Evolutionary conservation across 2,329 filamentous ascomycete genomes (phyloP).

Genomic region (Cadophora luteo-olivacea): DNA sequence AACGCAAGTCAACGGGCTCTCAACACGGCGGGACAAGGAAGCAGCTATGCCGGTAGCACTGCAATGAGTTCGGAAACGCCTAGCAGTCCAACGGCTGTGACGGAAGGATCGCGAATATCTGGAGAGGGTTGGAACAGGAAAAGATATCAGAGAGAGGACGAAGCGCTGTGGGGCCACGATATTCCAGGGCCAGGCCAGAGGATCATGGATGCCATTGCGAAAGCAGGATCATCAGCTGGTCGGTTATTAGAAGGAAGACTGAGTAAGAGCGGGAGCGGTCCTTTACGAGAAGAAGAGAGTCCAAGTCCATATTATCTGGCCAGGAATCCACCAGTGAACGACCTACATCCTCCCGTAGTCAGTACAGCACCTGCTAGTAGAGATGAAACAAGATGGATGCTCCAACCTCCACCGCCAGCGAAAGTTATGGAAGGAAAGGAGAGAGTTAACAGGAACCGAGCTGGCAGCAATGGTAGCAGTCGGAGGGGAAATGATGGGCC

Average conservation of each 20-base stretch:
- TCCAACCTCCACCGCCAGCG: conserved; percentile 88
- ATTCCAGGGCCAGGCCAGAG: conserved; percentile 54
- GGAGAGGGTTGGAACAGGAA: conserved; percentile 75
- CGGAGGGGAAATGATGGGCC: conserved; percentile 45
- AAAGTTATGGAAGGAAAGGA: conserved; percentile 91
- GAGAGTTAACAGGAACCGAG: conserved; percentile 66
- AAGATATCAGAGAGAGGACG: conserved; percentile 86
- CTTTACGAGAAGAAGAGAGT: conserved; percentile 46
- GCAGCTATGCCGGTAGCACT: conserved; percentile 51
- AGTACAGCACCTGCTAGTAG: conserved; percentile 73
- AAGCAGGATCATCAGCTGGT: conserved; percentile 60
- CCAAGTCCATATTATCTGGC: conserved; percentile 44
- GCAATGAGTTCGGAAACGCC: conserved; percentile 45
- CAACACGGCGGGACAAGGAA: conserved; percentile 63
- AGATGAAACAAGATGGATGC: conserved; percentile 85
- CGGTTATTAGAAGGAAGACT: conserved; percentile 59
- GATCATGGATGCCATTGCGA: conserved; percentile 54
- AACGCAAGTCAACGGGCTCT: conserved; percentile 65
- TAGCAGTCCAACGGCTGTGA: conserved; percentile 53
- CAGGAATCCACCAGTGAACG: conserved; percentile 77
- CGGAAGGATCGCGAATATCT: conserved; percentile 52
- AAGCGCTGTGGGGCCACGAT: conserved; percentile 81
- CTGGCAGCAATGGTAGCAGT: conserved; percentile 49
- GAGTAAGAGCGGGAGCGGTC: conserved; percentile 40
- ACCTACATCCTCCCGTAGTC: conserved; percentile 84